Base-by-base conservation (phyloP, 306 rosid species). In the Cucurbita moschata region DNA sequence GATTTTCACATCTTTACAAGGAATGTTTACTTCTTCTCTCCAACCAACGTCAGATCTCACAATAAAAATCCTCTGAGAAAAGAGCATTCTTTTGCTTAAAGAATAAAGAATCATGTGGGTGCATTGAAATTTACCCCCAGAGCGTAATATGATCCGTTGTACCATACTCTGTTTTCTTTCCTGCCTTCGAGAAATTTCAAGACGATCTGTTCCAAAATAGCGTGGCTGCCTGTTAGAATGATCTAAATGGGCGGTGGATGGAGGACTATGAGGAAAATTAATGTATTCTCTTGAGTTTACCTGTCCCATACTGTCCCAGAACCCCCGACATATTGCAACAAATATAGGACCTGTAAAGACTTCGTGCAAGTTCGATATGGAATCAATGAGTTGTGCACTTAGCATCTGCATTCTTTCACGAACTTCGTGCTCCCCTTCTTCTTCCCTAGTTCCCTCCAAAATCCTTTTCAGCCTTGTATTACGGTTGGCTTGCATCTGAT, bases 301-400 rank as follows among this genome's bases (percentile, higher is more conserved):
- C 97, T 94, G 88, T 80, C 98, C 98, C 96, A 85, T 90, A 79
- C 91, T 87, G 47, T 94, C 95, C 98, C 98, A 94, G 55, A 86
- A 82, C 77, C 97, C 98, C 8, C 97, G 96, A 42, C 91, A 87
- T 69, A 82, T 81, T 40, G 98, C 88, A 56, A 86, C 84, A 57
- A 90, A 94, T 66, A 94, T 87, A 75, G 83, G 91, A 82, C 88
- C 87, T 46, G 90, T 82, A 58, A 94, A 94, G 69, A 94, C 95
- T 56, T 84, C 97, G 62, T 90, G 98, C 85, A 90, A 77, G 84
- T 94, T 94, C 60, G 96, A 87, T 75, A 94, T 84, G 72, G 90
- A 86, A 72, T 87, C 98, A 53, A 79, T 82, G 55, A 94, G 91
- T 72, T 86, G 96, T 78, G 89, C 85, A 73, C 85, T 90, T 69